These are phyloP conservation scores for Fusarium humuli DNA, from an alignment of 2,329 filamentous ascomycete species.

Conservation along the genomic window DNA sequence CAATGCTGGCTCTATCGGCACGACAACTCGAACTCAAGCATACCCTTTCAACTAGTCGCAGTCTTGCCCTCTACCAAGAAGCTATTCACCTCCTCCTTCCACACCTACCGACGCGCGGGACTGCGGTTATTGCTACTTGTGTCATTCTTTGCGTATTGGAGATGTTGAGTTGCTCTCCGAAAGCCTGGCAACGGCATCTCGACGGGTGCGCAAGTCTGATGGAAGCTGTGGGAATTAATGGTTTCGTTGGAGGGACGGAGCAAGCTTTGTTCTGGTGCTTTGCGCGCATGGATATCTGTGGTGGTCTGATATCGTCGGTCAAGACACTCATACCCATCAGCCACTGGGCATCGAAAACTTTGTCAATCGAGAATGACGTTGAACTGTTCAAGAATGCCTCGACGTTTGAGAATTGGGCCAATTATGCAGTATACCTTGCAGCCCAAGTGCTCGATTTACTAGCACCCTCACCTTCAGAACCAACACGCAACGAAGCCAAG, in stretches of 20 bases:
- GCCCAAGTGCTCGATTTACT: conserved; percentile 58
- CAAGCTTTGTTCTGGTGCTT: conserved; percentile 67
- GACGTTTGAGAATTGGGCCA: conserved; percentile 61
- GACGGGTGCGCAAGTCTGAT: conserved; percentile 65
- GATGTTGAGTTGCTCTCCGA: conserved; percentile 62
- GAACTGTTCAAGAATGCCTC: conserved; percentile 51
- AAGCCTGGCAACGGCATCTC: conserved; percentile 63
- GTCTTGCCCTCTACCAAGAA: conserved; percentile 62
- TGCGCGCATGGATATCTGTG: conserved; percentile 65
- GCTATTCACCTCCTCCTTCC: conserved; percentile 63
- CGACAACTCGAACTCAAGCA: conserved; percentile 61
- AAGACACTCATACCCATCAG: conserved; percentile 61
- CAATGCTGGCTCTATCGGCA: conserved; percentile 63
- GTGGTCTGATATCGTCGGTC: conserved; percentile 64
- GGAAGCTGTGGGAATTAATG: conserved; percentile 62
- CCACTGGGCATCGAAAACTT: conserved; percentile 56
- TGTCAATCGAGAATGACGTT: conserved; percentile 48
- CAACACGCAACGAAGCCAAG: conserved; percentile 39
- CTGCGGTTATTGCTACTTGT: conserved; percentile 63
- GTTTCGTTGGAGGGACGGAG: conserved; percentile 61
- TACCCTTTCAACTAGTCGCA: conserved; percentile 52
- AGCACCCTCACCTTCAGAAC: conserved; percentile 36
- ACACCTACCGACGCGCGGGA: conserved; percentile 59
- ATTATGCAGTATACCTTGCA: conserved; percentile 62
- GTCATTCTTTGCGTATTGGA: conserved; percentile 66